phyloP scores from a whole-genome alignment of 2,329 filamentous ascomycete genomes.

The Lecanicillium sp. region DNA sequence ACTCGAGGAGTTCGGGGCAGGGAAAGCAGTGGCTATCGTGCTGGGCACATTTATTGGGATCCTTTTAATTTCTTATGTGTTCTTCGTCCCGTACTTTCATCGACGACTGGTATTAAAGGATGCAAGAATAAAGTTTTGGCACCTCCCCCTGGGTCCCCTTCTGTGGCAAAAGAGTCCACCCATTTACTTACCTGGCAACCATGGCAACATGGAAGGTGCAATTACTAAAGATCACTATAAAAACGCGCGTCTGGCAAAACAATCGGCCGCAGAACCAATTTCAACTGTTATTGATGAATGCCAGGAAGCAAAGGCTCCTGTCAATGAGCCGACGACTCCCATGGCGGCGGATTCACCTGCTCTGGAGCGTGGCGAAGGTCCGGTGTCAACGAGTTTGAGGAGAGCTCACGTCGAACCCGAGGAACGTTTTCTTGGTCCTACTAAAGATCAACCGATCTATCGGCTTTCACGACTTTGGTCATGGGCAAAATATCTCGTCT shows the following conservation, averaged over 20 bases:
- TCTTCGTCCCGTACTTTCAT: constrained; percentile 28
- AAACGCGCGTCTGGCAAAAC: constrained; percentile 1
- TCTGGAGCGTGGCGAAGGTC: constrained; percentile 8
- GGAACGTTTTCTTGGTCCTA: constrained; percentile 2
- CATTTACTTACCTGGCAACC: constrained; percentile 15
- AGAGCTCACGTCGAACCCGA: constrained; percentile 7
- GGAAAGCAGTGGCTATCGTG: constrained; percentile 19
- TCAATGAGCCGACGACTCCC: not conserved
- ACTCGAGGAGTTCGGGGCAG: constrained; percentile 24
- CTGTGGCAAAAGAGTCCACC: constrained; percentile 18
- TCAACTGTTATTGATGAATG: not conserved
- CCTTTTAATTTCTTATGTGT: constrained; percentile 20
- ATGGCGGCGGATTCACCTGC: too few species aligned
- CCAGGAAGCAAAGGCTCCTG: constrained; percentile 4
- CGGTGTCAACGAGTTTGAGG: constrained; percentile 2
- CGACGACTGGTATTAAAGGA: constrained; percentile 24
- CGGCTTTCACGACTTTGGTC: constrained; percentile 12
- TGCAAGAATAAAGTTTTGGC: constrained; percentile 20
- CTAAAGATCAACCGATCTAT: constrained; percentile 14
- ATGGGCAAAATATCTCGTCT: constrained; percentile 13
- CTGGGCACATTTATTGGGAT: constrained; percentile 21
- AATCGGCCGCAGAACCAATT: not conserved
- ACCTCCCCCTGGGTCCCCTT: constrained; percentile 27
- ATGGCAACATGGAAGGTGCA: constrained; percentile 12
- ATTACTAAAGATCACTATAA: constrained; percentile 2